Base-by-base conservation (phyloP, 306 rosid species). In the Cotoneaster glaucophyllus region DNA sequence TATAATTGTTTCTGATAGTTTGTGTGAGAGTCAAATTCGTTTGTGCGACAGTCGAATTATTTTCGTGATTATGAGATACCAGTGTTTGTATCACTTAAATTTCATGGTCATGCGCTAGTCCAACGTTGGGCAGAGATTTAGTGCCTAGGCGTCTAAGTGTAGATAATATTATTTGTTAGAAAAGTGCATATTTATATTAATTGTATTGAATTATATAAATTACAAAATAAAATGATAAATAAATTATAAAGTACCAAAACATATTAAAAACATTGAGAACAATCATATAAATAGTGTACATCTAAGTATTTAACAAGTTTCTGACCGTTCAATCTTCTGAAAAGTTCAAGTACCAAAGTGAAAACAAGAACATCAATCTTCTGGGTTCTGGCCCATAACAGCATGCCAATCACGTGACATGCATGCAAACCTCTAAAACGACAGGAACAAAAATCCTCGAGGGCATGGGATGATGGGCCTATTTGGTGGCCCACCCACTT, bases 381-480 rank as follows among this genome's bases (percentile, higher is more conserved):
- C n/a, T n/a, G n/a, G n/a, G n/a, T n/a, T n/a, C n/a, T n/a, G 75
- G 54, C 73, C 76, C 69, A 39, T 25, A 25, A 41, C 21, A n/a
- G 39, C 69, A 41, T 32, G 79, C 59, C 21, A 4, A 18, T 54
- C 65, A 73, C 85, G 70, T 78, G 76, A 48, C 18, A 19, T 18
- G 39, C 19, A 66, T n/a, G 79, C n/a, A 69, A 56, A 64, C 69
- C 24, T n/a, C 25, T 21, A 56, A 66, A 59, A 71, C 67, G 70
- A 37, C 44, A 19, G 64, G 71, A 11, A 15, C 21, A 67, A 2
- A 64, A 18, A 28, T 25, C 15, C 63, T 50, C 3, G 21, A 5
- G 8, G 24, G 57, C 34, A 54, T n/a, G 37, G 48, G 41, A 50
- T 71, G 32, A 65, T 77, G 85, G 85, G 79, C 82, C 70, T 48